Percentiles rank a stretch among this genome's conserved stretches.
These are phyloP conservation scores for Cordyceps tenuipes DNA, from an alignment of 2,329 filamentous ascomycete genomes.

Conservation along the genomic window DNA sequence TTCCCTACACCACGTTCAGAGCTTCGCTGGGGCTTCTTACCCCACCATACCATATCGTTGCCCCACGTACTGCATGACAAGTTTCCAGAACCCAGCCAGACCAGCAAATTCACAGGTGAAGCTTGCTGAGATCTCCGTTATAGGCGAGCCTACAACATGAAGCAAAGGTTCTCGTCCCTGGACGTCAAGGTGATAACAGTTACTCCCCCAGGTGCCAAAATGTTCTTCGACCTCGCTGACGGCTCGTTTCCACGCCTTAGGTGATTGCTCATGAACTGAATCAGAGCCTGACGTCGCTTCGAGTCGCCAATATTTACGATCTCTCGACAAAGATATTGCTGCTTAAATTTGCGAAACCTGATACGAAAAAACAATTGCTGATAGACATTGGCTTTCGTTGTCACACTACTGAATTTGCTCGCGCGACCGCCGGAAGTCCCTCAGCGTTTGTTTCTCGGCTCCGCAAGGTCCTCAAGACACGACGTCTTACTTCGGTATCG, in stretches of 20 bases:
- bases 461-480: constrained; percentile 80
- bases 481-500: constrained; percentile 68
- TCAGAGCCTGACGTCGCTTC: constrained; percentile 63
- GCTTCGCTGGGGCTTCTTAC: background rate
- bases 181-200: constrained; percentile 54
- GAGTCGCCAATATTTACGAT: constrained; percentile 91
- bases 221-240: background rate
- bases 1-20: background rate
- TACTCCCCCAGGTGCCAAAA: background rate
- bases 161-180: constrained; percentile 71
- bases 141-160: constrained; percentile 43
- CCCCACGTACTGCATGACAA: background rate
- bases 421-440: constrained; percentile 75
- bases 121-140: background rate
- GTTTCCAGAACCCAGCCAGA: background rate
- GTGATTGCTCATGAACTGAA: constrained; percentile 93
- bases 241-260: constrained; percentile 33
- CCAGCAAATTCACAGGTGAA: background rate
- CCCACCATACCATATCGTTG: constrained; percentile 10
- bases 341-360: constrained; percentile 87
- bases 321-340: constrained; percentile 92
- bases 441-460: constrained; percentile 78
- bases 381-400: constrained; percentile 95
- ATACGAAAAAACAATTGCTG: constrained; percentile 79
- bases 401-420: constrained; percentile 84